Conservation (phyloP, 2,329 filamentous ascomycete genomes). For the Xylaria sp. region DNA sequence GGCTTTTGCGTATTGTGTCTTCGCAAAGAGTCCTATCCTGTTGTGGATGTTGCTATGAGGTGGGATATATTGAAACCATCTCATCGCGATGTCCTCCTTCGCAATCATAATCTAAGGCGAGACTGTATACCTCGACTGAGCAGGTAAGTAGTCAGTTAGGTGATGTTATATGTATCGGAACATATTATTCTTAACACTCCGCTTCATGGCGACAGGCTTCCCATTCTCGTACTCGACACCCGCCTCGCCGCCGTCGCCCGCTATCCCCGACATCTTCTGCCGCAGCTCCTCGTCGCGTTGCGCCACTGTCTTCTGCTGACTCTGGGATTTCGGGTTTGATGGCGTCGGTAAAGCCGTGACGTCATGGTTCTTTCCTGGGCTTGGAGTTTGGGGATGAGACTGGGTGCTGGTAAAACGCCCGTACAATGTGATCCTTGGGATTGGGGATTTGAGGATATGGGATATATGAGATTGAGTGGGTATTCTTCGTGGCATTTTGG, state of each 20-base stretch:
- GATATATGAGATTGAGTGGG: background rate
- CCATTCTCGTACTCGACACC: conserved; percentile 82
- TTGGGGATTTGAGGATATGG: background rate
- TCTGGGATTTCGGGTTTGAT: background rate
- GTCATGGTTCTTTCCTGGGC: conserved; percentile 10
- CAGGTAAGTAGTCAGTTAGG: background rate
- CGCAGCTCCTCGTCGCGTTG: conserved; percentile 75
- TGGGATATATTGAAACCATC: background rate
- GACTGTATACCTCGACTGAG: background rate
- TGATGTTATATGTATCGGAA: conserved; percentile 43
- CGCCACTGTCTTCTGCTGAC: conserved; percentile 63
- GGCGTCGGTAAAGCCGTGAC: conserved; percentile 2
- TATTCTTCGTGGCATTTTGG: conserved; percentile 5
- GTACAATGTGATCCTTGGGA: background rate
- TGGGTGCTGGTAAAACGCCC: conserved; percentile 15
- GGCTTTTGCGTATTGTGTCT: background rate
- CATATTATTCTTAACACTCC: conserved; percentile 69
- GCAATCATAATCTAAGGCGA: background rate
- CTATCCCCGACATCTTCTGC: conserved; percentile 70
- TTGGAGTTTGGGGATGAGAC: background rate
- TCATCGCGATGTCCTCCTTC: background rate
- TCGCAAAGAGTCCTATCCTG: background rate
- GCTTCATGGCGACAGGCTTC: conserved; percentile 76
- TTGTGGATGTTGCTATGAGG: background rate
- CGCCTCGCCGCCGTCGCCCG: conserved; percentile 75